Conservation (phyloP, 2,329 filamentous ascomycete genomes). For the Parafenestella ontariensis region DNA sequence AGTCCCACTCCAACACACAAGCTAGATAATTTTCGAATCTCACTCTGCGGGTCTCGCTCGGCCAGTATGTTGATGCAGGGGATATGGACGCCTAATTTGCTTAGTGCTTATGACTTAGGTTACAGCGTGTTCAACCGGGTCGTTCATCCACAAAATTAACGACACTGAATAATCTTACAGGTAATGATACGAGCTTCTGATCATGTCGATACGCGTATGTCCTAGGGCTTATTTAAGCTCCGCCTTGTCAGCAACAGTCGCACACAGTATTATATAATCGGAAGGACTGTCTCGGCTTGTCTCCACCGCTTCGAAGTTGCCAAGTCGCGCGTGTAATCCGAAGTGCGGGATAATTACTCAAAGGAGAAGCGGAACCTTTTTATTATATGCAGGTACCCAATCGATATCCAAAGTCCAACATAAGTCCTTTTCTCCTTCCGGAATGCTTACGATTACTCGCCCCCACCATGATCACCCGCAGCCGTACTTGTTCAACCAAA, state of each 20-base stretch:
- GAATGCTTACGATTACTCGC: too few relatives aligned
- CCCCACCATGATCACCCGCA: not conserved
- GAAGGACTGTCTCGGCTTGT: not conserved
- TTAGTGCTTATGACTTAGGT: constrained; percentile 7
- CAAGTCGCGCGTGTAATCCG: not conserved
- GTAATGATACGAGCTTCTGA: not conserved
- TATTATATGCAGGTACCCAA: not conserved
- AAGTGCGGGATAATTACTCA: not conserved
- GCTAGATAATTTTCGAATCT: not conserved
- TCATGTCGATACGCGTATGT: not conserved
- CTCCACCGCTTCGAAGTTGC: not conserved
- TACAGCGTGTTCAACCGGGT: not conserved
- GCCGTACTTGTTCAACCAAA: not conserved
- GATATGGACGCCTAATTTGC: constrained; percentile 1
- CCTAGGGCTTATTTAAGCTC: not conserved
- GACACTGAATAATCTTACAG: not conserved
- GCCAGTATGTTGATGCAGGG: not conserved
- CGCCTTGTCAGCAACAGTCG: not conserved
- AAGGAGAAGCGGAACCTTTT: not conserved
- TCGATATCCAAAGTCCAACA: too few relatives aligned
- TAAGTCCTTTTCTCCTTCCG: too few relatives aligned
- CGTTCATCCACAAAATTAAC: not conserved
- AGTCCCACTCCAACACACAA: not conserved
- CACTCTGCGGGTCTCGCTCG: not conserved
- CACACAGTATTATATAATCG: not conserved